Percentiles rank a stretch among this genome's conserved stretches.
phyloP scores from a whole-genome alignment of 2,329 filamentous ascomycete genomes.

The Sporothrix dimorphospora region DNA sequence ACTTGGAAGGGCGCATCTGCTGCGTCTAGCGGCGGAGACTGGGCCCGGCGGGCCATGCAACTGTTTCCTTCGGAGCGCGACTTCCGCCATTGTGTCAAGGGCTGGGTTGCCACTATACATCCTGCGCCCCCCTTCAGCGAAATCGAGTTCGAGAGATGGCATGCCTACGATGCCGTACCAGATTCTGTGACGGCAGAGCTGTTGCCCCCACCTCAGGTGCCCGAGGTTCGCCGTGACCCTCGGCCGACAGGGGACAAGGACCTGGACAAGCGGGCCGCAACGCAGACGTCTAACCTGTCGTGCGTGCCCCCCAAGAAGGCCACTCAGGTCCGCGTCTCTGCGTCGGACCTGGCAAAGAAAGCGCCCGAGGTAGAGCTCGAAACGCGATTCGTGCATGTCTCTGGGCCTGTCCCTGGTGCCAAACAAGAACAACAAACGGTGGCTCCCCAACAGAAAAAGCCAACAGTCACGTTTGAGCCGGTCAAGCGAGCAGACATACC shows the following conservation, averaged over 20 bases:
- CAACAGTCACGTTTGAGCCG: background rate
- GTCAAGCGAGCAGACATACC: background rate
- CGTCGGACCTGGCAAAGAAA: background rate
- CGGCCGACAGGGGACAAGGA: background rate
- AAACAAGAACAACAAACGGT: background rate
- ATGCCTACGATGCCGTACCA: background rate
- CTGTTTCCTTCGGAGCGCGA: background rate
- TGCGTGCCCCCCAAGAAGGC: background rate
- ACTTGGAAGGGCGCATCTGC: background rate
- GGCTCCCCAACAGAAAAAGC: background rate
- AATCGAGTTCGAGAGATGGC: background rate
- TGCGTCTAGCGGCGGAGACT: background rate
- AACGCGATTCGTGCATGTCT: background rate
- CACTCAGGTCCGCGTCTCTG: too few species aligned
- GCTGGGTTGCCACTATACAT: background rate
- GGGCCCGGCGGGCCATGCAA: background rate
- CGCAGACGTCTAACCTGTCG: conserved; percentile 14
- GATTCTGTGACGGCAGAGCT: background rate
- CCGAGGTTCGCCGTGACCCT: background rate
- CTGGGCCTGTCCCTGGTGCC: background rate
- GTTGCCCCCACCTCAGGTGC: background rate
- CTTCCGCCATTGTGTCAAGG: background rate
- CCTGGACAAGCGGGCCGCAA: conserved; percentile 2
- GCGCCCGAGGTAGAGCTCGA: background rate
- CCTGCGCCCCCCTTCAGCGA: background rate